Evolutionary conservation across 2,329 filamentous ascomycete species (phyloP).

Genomic region (Stachybotrys chlorohalonatus): DNA sequence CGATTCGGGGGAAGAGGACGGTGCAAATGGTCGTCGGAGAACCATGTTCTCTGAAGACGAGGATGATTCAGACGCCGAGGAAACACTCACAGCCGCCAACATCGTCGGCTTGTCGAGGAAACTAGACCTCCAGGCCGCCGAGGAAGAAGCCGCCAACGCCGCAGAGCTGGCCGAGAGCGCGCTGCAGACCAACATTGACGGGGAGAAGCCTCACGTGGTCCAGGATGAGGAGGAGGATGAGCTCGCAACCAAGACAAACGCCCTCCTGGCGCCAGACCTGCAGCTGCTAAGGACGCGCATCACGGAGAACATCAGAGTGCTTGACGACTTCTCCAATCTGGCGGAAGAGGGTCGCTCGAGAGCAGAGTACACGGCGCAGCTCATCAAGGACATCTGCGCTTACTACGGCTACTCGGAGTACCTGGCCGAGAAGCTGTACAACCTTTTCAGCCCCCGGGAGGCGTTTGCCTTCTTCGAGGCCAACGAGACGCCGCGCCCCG

Average conservation of each 20-base stretch:
- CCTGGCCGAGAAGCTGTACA: slow-evolving; percentile 92
- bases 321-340: slow-evolving; percentile 80
- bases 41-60: slow-evolving; percentile 94
- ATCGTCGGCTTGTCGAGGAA: slow-evolving; percentile 86
- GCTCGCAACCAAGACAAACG: slow-evolving; percentile 47
- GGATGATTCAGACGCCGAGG: slow-evolving; percentile 78
- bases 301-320: slow-evolving; percentile 83
- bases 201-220: slow-evolving; percentile 61
- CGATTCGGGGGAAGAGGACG: slow-evolving; percentile 61
- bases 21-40: slow-evolving; percentile 29
- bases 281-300: slow-evolving; percentile 83
- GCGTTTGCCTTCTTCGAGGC: slow-evolving; percentile 98
- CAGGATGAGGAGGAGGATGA: slow-evolving; percentile 56
- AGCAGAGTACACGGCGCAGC: slow-evolving; percentile 77
- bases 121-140: slow-evolving; percentile 66
- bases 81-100: slow-evolving; percentile 88
- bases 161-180: slow-evolving; percentile 79
- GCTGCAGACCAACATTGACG: slow-evolving; percentile 87
- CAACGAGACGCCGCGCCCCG: slow-evolving; percentile 87
- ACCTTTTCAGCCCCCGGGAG: slow-evolving; percentile 84
- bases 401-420: slow-evolving; percentile 96
- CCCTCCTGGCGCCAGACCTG: slow-evolving; percentile 75
- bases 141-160: slow-evolving; percentile 74
- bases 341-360: slow-evolving; percentile 73
- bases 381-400: slow-evolving; percentile 84